Conservation (phyloP, 768 basidiomycete genomes). For the Leccinum disarticulatum region DNA sequence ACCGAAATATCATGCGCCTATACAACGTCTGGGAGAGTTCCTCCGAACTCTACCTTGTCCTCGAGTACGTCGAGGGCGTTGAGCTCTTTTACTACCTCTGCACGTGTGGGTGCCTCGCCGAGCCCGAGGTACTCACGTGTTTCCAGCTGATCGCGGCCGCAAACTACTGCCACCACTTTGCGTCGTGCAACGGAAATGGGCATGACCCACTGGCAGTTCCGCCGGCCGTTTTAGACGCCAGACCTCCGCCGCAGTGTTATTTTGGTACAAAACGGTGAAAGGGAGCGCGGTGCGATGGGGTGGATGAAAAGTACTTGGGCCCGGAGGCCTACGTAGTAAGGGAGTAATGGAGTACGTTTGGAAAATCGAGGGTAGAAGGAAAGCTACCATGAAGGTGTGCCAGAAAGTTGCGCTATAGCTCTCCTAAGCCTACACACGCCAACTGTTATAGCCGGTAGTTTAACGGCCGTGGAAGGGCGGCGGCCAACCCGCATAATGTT, state of each 20-base stretch:
- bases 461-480: too few relatives aligned
- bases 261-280: constrained; percentile 22
- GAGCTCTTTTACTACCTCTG: constrained; percentile 94
- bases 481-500: too few relatives aligned
- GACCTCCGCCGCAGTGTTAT: too few relatives aligned
- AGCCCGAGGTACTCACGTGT: too few relatives aligned
- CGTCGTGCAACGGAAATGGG: constrained; percentile 67
- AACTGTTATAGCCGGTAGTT: too few relatives aligned
- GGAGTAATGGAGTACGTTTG: too few relatives aligned
- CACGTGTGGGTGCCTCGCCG: constrained; percentile 19
- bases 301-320: too few relatives aligned
- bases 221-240: constrained; percentile 19
- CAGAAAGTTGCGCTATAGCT: too few relatives aligned
- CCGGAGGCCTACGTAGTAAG: too few relatives aligned
- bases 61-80: constrained; percentile 93
- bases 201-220: constrained; percentile 28
- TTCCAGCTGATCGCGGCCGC: constrained; percentile 50
- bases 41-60: constrained; percentile 82
- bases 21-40: constrained; percentile 98
- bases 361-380: too few relatives aligned
- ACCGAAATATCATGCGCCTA: constrained; percentile 91
- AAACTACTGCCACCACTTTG: constrained; percentile 92
- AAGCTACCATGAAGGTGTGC: too few relatives aligned
- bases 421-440: too few relatives aligned
- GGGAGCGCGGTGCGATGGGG: constrained; percentile 24